Evolutionary conservation across 2,329 filamentous ascomycete species (phyloP), one percentile per base, ranked within the genome.

Genomic region (Malbranchea zuffiana): DNA sequence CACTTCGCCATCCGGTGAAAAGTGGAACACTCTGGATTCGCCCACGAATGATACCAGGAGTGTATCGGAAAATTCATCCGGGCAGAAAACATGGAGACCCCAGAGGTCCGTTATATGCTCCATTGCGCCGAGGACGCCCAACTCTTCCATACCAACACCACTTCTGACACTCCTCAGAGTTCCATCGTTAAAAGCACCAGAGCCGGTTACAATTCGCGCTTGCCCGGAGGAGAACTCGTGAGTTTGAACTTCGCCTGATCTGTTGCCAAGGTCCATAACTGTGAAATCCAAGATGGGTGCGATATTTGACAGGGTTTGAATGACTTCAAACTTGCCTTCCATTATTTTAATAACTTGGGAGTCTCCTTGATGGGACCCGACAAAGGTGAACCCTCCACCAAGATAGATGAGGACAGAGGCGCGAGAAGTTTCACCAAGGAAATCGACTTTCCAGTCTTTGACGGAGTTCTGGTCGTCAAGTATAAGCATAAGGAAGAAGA

Each of bases 151-250:
- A 1, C 87, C 87, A 34, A 98, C 87, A 33, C 90, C 92, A 55
- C 88, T 96, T 37, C 90, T 74, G 15, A 98, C 84, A 53, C 85
- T 94, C 42, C 90, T 72, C 36, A 98, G 63, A 39, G 82, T 88
- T 12, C 90, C 90, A 51, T 94, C 85, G 46, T 82, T 78, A 54
- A 84, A 90, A 0, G 83, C 86, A 18, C 90, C 90, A 38, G 87
- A 95, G 1, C 86, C 88, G 2, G 88, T 87, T 7, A 98, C 85
- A 43, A 98, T 82, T 25, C 87, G 75, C 30, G 90, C 87, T 60
- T 98, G 88, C 0, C 90, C 90, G 1, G 88, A 94, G 0, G 87
- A 93, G 52, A 94, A 98, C 44, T 90, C 83, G 50, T 90, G 92
- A 3, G 80, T 81, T 12, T 84, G 78, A 6, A 71, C 75, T 45